phyloP scores from a whole-genome alignment of 176 grass and related monocot genomes.

The Carex pumila region DNA sequence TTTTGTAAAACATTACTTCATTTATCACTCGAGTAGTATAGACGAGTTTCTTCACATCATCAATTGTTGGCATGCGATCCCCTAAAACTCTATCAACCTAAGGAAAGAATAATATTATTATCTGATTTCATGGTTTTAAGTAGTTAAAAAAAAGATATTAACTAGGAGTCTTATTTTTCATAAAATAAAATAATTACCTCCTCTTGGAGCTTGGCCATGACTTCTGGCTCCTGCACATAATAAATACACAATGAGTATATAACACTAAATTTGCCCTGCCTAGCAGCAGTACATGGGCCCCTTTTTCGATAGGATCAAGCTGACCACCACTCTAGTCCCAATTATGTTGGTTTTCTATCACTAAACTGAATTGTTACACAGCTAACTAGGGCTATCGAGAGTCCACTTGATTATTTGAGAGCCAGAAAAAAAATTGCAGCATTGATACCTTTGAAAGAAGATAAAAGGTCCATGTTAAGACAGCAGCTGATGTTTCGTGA shows the following conservation, averaged over 20 bases:
- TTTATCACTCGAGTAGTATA: constrained; percentile 94
- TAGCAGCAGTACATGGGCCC: neutral
- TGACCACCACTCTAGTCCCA: neutral
- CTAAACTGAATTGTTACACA: neutral
- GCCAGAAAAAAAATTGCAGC: neutral
- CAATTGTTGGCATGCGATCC: constrained; percentile 64
- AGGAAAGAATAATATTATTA: constrained; percentile 12
- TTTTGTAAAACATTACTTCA: constrained; percentile 41
- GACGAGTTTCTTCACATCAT: constrained; percentile 82
- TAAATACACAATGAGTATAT: neutral
- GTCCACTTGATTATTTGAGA: neutral
- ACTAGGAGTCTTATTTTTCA: neutral
- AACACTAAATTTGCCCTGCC: neutral
- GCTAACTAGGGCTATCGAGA: neutral
- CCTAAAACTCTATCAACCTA: constrained; percentile 88
- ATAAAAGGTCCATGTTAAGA: constrained; percentile 99
- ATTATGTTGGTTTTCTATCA: neutral
- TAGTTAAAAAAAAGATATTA: neutral
- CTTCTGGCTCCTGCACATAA: constrained; percentile 61
- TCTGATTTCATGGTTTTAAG: neutral
- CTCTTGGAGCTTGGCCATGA: constrained; percentile 80
- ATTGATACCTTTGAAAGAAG: constrained; percentile 75
- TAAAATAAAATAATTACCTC: constrained; percentile 51
- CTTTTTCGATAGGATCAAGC: neutral
- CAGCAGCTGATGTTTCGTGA: constrained; percentile 92